A percentile compares a stretch with the other conserved stretches of the same genome.
Conservation (phyloP, 1,284 basidiomycete genomes). For the Mycena sp. region DNA sequence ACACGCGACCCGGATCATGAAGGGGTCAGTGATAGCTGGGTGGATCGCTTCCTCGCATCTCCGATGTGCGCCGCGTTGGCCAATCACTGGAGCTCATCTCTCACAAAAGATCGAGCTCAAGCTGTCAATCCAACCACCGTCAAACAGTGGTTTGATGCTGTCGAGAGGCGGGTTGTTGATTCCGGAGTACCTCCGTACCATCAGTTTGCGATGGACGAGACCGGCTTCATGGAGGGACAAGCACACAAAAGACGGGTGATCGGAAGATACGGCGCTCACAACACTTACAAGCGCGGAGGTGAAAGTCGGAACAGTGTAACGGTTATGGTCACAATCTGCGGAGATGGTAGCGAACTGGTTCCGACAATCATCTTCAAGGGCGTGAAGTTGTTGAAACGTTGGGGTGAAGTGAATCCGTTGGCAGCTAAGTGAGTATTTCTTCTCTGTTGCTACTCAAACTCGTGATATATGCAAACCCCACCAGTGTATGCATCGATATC, state of each 20-base stretch:
- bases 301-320: background rate
- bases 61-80: background rate
- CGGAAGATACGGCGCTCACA: background rate
- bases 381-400: background rate
- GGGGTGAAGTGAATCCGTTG: background rate
- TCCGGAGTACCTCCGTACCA: background rate
- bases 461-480: too few relatives aligned
- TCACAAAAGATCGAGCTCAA: background rate
- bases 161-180: background rate
- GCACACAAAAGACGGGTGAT: background rate
- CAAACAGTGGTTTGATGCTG: background rate
- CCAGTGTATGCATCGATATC: too few relatives aligned
- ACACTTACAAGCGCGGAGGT: background rate
- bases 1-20: background rate
- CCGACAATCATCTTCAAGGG: background rate
- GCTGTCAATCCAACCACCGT: background rate
- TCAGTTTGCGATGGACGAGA: background rate
- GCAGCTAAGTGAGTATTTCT: background rate
- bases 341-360: background rate
- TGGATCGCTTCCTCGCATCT: background rate
- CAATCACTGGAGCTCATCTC: background rate
- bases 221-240: background rate
- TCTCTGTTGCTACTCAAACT: too few relatives aligned
- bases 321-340: background rate
- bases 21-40: background rate